Percentiles rank a stretch among this genome's conserved stretches.
Conservation (phyloP, 495 filamentous ascomycete species). For the Articulospora tetracladia region DNA sequence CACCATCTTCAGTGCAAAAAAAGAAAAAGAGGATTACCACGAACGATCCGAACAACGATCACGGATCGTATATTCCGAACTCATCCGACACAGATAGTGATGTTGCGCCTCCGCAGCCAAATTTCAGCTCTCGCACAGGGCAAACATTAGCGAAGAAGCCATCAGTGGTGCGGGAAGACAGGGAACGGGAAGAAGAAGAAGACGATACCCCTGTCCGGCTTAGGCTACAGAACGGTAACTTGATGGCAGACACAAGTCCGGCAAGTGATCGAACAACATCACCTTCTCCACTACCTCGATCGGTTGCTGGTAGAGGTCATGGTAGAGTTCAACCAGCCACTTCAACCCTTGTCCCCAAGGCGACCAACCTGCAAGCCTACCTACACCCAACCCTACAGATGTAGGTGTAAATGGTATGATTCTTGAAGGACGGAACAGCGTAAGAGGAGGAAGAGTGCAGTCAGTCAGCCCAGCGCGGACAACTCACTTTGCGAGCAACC, state of each 20-base stretch:
- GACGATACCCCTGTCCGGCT: constrained; percentile 14
- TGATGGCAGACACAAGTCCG: constrained; percentile 5
- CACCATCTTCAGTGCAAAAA: constrained; percentile 10
- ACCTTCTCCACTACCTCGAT: constrained; percentile 19
- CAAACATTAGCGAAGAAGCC: constrained; percentile 46
- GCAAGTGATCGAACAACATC: constrained; percentile 10
- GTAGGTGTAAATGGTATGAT: neutral
- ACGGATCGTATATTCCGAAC: constrained; percentile 18
- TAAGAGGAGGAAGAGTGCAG: constrained; percentile 30
- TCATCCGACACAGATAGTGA: constrained; percentile 27
- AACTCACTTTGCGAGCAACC: constrained; percentile 63
- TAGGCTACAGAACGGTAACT: neutral
- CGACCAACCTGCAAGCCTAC: constrained; percentile 25
- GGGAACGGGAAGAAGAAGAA: constrained; percentile 42
- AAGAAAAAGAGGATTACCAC: constrained; percentile 17
- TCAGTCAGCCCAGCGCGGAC: constrained; percentile 63
- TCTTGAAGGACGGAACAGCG: constrained; percentile 7
- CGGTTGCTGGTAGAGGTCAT: constrained; percentile 19
- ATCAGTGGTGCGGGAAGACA: constrained; percentile 59
- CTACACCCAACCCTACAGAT: constrained; percentile 14
- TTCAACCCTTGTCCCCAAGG: constrained; percentile 16
- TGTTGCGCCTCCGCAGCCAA: constrained; percentile 5
- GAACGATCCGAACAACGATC: constrained; percentile 21
- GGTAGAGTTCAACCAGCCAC: constrained; percentile 12
- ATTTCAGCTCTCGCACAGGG: constrained; percentile 14